Conservation (phyloP, 352 stramenopile genomes). For the Phytophthora sp. region DNA sequence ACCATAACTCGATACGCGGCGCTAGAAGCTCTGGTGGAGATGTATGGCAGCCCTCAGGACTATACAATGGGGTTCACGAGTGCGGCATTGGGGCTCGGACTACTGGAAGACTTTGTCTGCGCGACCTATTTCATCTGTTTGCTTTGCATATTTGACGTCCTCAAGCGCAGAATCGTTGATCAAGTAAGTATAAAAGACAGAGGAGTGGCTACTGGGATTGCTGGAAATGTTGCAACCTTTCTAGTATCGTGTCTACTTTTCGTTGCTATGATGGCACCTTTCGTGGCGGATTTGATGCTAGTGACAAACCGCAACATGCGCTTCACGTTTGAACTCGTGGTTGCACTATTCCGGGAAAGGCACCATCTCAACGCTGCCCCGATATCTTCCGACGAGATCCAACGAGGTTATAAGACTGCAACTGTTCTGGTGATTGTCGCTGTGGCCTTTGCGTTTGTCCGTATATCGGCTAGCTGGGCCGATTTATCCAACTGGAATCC, state of each 20-base stretch:
- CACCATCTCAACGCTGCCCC: conserved; percentile 44
- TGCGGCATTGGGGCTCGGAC: conserved; percentile 25
- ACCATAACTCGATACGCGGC: conserved; percentile 13
- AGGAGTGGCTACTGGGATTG: not conserved
- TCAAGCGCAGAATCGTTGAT: not conserved
- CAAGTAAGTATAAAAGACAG: not conserved
- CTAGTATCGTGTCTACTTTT: conserved; percentile 30
- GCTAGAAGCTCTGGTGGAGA: conserved; percentile 24
- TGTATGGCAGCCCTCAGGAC: conserved; percentile 27
- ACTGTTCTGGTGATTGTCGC: conserved; percentile 19
- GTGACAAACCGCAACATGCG: conserved; percentile 42
- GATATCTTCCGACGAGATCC: conserved; percentile 37
- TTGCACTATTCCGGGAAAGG: conserved; percentile 24
- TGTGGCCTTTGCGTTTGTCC: conserved; percentile 18
- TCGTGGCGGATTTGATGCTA: conserved; percentile 43
- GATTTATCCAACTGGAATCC: conserved; percentile 25
- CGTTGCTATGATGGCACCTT: conserved; percentile 26
- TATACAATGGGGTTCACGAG: conserved; percentile 23
- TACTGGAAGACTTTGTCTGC: conserved; percentile 39
- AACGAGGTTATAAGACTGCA: conserved; percentile 31
- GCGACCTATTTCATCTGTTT: conserved; percentile 28
- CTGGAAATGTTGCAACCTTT: conserved; percentile 12
- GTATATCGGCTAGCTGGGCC: not conserved
- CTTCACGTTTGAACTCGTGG: conserved; percentile 49
- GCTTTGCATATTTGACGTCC: conserved; percentile 30